Base-by-base conservation (phyloP, 352 stramenopile species). In the Phytophthora colocasiae region DNA sequence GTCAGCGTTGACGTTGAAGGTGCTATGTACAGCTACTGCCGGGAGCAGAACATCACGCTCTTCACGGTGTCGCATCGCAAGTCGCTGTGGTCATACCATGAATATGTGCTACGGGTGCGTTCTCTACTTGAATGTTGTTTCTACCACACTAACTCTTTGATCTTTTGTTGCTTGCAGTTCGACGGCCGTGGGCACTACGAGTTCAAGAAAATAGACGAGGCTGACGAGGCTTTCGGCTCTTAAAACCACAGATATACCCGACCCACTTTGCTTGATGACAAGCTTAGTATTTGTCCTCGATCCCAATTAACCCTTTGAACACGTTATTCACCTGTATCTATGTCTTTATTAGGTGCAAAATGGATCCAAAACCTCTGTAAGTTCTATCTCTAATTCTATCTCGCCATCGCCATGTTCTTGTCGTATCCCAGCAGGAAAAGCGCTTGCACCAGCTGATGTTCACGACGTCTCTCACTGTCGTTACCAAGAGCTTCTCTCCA, bases 41-140 rank as follows among this genome's bases (percentile, higher is more conserved):
- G 85, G 34, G 75, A 90, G 55, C 87, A 95, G 51, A 91, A 91
- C 74, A 97, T 98, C 68, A 98, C 91, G 62, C 77, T 97, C 24
- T 97, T 97, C 66, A 97, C 91, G 3, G 91, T 97, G 34, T 96
- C 89, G 57, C 91, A 97, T 66, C 85, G 92, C 66, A 94, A 96
- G 71, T 95, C 86, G 72, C 64, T 97, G 10, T 97, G 90, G 89
- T 86, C 82, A 59, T 95, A 97, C 72, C 92, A 97, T 71, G 86
- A 94, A 78, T 92, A 89, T 66, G 83, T 92, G 17, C 79, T 93
- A 49, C 76, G 77, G 67, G 85, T 95, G 75, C 49, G 75, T 83
- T n/a, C 39, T 63, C 6, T 49, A 12, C 3, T 53, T 48, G n/a
- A 34, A 10, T 34, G 31, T 34, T 34, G 31, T 10, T 41, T 4